Base-by-base conservation (phyloP, 2,329 filamentous ascomycete species). In the Ciborinia camelliae region DNA sequence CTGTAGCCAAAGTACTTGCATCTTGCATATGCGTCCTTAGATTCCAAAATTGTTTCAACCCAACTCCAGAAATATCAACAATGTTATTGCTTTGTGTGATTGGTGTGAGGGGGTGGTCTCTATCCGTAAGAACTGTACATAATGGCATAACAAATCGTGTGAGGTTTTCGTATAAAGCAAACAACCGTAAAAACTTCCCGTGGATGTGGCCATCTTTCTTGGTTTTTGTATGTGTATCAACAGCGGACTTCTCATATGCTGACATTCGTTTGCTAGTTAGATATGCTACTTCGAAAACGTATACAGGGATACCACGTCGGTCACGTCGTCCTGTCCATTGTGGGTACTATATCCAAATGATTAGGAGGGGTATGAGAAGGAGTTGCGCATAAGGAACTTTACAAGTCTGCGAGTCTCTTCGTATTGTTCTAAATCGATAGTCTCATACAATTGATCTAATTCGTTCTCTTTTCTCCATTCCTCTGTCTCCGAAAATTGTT, bases 261-360 rank as follows among this genome's bases (percentile, higher is more conserved):
- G 86, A 79, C 71, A 97, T 87, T 41, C 89, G 89, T 79, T 96
- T 96, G 75, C 84, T 85, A 79, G 96, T 90, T 71, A 97, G 84
- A 66, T 90, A 86, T 67, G 86, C 85, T 76, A 97, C 91, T 78
- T 96, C 91, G 78, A 90, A 97, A 67, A 97, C 85, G 77, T 95
- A 97, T 71, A 97, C 84, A 9, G 94, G 94, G 68, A 97, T 97
- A 70, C 94, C 94, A 71, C 92, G 90, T 71, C 87, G 90, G 78
- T 97, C 94, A 71, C 93, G 86, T 69, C 92, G 90, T 63, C 94
- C 94, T 26, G 91, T 96, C 90, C 92, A 97, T 86, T 97, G 92
- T 30, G 93, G 92, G 75, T 97, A 97, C 90, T 93, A 73, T 48
- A 43, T 65, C 51, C 52, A 64, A 43, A 50, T 52, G 62, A 62